These are phyloP conservation scores for Harringtonia lauricola DNA, from an alignment of 2,329 filamentous ascomycete genomes.

Conservation along the genomic window DNA sequence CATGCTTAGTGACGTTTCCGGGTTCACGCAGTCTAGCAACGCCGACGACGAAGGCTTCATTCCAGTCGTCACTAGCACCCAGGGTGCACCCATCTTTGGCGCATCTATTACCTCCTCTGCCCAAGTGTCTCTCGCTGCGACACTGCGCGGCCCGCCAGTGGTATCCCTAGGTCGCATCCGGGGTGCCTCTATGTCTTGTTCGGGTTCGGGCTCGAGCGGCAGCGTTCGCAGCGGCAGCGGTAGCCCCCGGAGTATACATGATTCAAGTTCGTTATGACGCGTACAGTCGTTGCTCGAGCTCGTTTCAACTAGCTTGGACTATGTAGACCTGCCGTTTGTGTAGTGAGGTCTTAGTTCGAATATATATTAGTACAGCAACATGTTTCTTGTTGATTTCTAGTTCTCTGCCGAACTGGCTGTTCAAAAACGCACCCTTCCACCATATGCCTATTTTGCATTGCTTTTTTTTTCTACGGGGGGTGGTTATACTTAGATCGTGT, in stretches of 20 bases:
- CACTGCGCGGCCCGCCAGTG: constrained; percentile 14
- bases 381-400: no score
- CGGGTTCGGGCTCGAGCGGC: constrained; percentile 17
- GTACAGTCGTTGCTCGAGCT: not conserved
- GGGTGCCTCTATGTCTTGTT: constrained; percentile 17
- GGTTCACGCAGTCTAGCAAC: constrained; percentile 51
- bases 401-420: no score
- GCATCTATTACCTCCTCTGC: constrained; percentile 4
- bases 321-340: not conserved
- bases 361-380: no score
- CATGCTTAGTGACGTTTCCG: constrained; percentile 57
- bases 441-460: no score
- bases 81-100: not conserved
- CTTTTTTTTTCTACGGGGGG: no score
- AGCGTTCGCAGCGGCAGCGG: constrained; percentile 34
- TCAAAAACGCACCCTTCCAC: no score
- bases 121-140: constrained; percentile 8
- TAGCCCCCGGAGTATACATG: constrained; percentile 34
- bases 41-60: constrained; percentile 30
- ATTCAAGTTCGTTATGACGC: constrained; percentile 36
- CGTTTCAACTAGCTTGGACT: not conserved
- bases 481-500: no score
- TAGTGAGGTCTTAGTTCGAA: no score
- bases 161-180: constrained; percentile 9
- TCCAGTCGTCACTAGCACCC: not conserved